Base-by-base conservation (phyloP, 495 filamentous ascomycete genomes). In the Pseudevernia furfuracea region DNA sequence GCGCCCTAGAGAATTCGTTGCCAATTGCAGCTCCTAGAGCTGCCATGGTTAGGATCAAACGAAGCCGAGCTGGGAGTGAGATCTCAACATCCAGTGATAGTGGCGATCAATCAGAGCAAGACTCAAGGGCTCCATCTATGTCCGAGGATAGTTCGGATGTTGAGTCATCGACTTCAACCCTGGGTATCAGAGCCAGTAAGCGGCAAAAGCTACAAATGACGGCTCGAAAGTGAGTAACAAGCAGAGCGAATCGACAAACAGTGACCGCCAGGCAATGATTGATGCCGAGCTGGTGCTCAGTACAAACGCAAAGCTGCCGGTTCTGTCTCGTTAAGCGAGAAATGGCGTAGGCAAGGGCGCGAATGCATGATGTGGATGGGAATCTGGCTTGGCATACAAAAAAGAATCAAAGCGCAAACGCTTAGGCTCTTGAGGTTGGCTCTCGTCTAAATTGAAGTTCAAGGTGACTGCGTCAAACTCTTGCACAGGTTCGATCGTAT, bases 371-470 rank as follows among this genome's bases (percentile, higher is more conserved):
- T 48, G 79, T 81, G 21, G 68, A 78, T 38, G 79, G 71, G 76
- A 82, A 46, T 72, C 74, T 7, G 81, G 84, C n/a, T 81, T 85
- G 65, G 77, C 74, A 62, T 79, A 82, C 75, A 86, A 85, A 74
- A 76, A 80, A 38, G 83, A 83, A 60, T 69, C 75, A 1, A 81
- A 82, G 67, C 76, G 76, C 64, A 76, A 74, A 46, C 84, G 84
- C 0, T 73, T 86, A 44, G 84, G 84, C 59, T 81, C 80, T 44
- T 85, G 64, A 77, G 34, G 12, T 12, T 28, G n/a, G 44, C 17
- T 36, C 46, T 62, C 44, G 34, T 52, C 4, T 25, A 25, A 17
- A 15, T 7, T 25, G 21, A 11, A 46, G 15, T 37, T 15, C 23
- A 62, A 52, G 4, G n/a, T 30, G n/a, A 41, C 15, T 30, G 9